These are phyloP conservation scores for Aspergillus jensenii DNA, from an alignment of 2,329 filamentous ascomycete genomes.

Conservation along the genomic window DNA sequence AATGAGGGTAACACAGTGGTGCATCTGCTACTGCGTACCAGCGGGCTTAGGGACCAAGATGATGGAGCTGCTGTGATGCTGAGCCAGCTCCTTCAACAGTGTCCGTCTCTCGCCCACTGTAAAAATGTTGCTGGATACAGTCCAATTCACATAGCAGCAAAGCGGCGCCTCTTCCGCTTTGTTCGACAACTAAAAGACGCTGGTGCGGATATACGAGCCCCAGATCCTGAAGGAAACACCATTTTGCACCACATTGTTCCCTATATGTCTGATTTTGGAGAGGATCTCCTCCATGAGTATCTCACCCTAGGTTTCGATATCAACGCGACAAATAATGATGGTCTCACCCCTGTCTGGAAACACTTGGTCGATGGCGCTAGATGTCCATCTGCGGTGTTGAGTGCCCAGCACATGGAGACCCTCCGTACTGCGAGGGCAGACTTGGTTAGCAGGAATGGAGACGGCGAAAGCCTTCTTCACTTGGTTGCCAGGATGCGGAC, in stretches of 20 bases:
- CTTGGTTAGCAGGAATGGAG: not conserved
- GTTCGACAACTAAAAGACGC: not conserved
- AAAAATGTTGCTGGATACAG: not conserved
- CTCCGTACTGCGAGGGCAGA: not conserved
- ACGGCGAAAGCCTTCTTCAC: not conserved
- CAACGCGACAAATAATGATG: conserved; percentile 7
- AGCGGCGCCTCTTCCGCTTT: not conserved
- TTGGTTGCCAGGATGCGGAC: not conserved
- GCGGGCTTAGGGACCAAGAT: not conserved
- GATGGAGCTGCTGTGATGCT: not conserved
- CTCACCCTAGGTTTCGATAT: not conserved
- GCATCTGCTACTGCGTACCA: not conserved
- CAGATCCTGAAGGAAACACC: conserved; percentile 14
- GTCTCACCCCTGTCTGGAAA: conserved; percentile 16
- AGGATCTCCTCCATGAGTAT: not conserved
- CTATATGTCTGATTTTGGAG: not conserved
- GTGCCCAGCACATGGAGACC: not conserved
- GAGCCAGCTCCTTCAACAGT: not conserved
- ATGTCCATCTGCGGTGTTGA: no score
- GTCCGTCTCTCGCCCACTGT: not conserved
- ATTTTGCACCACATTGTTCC: not conserved
- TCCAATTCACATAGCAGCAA: not conserved
- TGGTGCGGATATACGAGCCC: not conserved
- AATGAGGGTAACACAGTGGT: not conserved
- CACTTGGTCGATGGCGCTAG: not conserved